Percentiles rank a stretch among this genome's conserved stretches.
These are phyloP conservation scores for Lasiodiplodia theobromae DNA, from an alignment of 2,329 filamentous ascomycete genomes.

Conservation along the genomic window DNA sequence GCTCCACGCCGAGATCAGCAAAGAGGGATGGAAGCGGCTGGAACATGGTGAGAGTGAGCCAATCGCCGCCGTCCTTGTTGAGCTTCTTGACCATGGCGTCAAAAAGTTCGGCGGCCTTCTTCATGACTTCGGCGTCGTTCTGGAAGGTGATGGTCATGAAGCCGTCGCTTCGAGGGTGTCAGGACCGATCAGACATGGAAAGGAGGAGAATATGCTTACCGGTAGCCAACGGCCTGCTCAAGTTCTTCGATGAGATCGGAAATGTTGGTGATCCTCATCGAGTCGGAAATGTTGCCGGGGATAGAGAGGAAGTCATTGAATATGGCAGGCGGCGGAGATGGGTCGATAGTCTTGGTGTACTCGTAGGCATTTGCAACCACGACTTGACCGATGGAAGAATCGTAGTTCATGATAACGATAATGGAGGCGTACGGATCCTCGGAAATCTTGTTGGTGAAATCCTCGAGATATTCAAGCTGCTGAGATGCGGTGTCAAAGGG, in stretches of 20 bases:
- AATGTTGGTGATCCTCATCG: constrained; percentile 38
- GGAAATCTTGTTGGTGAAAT: constrained; percentile 34
- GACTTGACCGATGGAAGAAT: constrained; percentile 34
- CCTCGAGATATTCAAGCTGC: constrained; percentile 34
- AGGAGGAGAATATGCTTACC: constrained; percentile 31
- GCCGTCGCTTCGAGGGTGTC: constrained; percentile 32
- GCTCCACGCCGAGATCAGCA: constrained; percentile 12
- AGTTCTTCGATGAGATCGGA: constrained; percentile 37
- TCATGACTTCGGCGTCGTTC: constrained; percentile 46
- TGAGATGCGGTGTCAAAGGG: constrained; percentile 35
- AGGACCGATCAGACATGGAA: not conserved
- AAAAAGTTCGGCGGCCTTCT: constrained; percentile 50
- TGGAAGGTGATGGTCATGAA: constrained; percentile 39
- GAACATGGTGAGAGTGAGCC: constrained; percentile 34
- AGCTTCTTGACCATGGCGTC: constrained; percentile 46
- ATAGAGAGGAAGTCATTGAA: constrained; percentile 38
- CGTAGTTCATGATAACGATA: constrained; percentile 36
- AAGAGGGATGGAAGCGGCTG: constrained; percentile 33
- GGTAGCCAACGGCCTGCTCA: constrained; percentile 25
- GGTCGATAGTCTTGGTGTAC: constrained; percentile 33
- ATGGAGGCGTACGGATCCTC: constrained; percentile 37
- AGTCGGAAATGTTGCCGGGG: constrained; percentile 37
- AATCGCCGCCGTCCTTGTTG: constrained; percentile 33
- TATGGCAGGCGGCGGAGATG: constrained; percentile 34
- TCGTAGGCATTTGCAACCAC: constrained; percentile 38